Evolutionary conservation across 495 filamentous ascomycete species (phyloP).

Genomic region (Aeminium ludgeri): DNA sequence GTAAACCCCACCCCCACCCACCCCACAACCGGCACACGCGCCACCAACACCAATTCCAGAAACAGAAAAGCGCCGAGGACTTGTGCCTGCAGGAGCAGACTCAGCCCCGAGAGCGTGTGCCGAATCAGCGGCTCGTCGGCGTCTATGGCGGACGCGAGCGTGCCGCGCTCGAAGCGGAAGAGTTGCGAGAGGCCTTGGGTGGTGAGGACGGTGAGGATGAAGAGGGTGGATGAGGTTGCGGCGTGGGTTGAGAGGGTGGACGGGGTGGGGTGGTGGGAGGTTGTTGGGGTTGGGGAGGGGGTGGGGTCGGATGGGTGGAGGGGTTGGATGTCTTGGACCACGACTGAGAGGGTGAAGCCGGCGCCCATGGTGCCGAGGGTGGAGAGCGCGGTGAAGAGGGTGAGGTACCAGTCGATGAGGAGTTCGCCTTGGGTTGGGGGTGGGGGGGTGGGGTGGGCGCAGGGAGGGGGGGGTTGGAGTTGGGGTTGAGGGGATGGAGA

Average conservation of each 20-base stretch:
- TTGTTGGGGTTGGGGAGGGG: too few relatives aligned
- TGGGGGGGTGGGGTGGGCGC: too few relatives aligned
- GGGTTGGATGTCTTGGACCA: too few relatives aligned
- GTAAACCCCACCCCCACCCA: background rate
- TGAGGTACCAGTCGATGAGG: too few relatives aligned
- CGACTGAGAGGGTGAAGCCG: background rate
- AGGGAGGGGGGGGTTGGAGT: too few relatives aligned
- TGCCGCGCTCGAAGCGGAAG: background rate
- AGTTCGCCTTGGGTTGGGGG: too few relatives aligned
- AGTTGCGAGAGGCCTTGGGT: background rate
- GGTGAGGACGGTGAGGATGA: background rate
- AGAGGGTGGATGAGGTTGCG: background rate
- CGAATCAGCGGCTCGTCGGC: background rate
- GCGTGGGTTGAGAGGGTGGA: background rate
- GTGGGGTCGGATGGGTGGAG: too few relatives aligned
- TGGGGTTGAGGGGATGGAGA: too few relatives aligned
- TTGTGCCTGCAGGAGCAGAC: background rate
- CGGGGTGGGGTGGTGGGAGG: background rate
- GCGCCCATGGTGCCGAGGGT: background rate
- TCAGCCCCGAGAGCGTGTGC: background rate
- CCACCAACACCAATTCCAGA: background rate
- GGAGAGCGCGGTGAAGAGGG: background rate
- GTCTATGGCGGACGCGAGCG: background rate
- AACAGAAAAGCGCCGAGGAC: background rate
- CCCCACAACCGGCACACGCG: background rate